These are phyloP conservation scores for Claviceps sp. DNA, from an alignment of 2,329 filamentous ascomycete genomes.

Conservation along the genomic window DNA sequence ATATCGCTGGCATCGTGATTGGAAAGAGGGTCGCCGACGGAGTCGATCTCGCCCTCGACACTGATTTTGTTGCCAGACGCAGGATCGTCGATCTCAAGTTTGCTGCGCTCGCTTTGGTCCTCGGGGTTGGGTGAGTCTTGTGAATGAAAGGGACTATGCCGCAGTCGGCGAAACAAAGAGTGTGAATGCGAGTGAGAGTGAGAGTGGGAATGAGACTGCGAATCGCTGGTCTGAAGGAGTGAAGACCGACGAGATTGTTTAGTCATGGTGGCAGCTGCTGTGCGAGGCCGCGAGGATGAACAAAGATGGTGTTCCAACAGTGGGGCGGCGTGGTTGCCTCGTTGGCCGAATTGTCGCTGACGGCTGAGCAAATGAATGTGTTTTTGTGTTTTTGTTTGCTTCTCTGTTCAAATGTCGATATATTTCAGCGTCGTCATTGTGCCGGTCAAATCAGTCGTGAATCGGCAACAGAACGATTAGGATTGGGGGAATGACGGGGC, in stretches of 20 bases:
- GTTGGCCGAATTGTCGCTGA: background rate
- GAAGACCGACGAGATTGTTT: constrained; percentile 22
- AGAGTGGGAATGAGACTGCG: constrained; percentile 11
- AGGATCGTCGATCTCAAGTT: constrained; percentile 8
- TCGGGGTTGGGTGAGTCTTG: constrained; percentile 3
- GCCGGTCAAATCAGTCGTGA: background rate
- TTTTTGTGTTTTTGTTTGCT: background rate
- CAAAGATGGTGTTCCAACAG: constrained; percentile 10
- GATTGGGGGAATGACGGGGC: background rate
- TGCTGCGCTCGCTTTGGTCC: constrained; percentile 4
- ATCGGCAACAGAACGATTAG: background rate
- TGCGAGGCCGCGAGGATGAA: constrained; percentile 3
- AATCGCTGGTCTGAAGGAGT: constrained; percentile 22
- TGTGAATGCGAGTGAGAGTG: constrained; percentile 15
- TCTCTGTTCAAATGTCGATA: background rate
- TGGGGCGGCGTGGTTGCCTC: constrained; percentile 3
- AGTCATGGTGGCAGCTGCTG: constrained; percentile 18
- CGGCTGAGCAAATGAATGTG: constrained; percentile 7
- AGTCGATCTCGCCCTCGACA: constrained; percentile 8
- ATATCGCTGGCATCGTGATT: constrained; percentile 7
- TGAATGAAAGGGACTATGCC: constrained; percentile 6
- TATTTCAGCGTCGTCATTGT: constrained; percentile 4
- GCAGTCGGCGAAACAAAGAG: constrained; percentile 11
- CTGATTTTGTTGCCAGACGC: constrained; percentile 14
- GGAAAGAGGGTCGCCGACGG: constrained; percentile 5